These are phyloP conservation scores for Scolecobasidium constrictum DNA, from an alignment of 2,329 filamentous ascomycete species.

Conservation along the genomic window DNA sequence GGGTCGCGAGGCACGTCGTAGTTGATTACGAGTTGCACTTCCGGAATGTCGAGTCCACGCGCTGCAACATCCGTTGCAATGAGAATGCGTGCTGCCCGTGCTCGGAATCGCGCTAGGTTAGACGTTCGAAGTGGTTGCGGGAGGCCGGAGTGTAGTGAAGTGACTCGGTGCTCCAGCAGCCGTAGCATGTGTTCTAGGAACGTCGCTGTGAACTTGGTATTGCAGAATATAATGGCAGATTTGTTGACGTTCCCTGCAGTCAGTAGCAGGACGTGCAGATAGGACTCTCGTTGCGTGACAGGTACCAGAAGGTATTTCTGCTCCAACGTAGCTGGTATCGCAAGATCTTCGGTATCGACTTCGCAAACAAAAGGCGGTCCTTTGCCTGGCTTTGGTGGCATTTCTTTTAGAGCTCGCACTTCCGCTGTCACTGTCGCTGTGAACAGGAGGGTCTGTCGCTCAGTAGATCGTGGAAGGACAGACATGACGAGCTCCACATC, in stretches of 20 bases:
- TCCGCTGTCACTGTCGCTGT: conserved; percentile 92
- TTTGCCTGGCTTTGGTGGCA: conserved; percentile 57
- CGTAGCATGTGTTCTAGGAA: conserved; percentile 81
- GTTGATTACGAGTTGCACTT: conserved; percentile 83
- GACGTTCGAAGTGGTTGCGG: conserved; percentile 74
- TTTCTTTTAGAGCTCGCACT: conserved; percentile 73
- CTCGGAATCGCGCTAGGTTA: conserved; percentile 86
- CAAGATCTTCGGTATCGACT: conserved; percentile 60
- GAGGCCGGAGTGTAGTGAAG: conserved; percentile 78
- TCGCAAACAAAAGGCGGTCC: conserved; percentile 82
- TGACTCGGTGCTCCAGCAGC: conserved; percentile 78
- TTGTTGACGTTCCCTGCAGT: conserved; percentile 67
- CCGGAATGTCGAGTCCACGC: conserved; percentile 88
- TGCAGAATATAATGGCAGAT: conserved; percentile 87
- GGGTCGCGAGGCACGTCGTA: conserved; percentile 94
- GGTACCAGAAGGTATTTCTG: conserved; percentile 84
- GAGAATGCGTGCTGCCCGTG: conserved; percentile 75
- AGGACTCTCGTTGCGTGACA: conserved; percentile 88
- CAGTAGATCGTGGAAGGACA: conserved; percentile 62
- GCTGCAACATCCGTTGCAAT: conserved; percentile 94
- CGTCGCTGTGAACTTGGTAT: conserved; percentile 79
- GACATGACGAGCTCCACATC: conserved; percentile 84
- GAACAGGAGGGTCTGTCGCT: conserved; percentile 90
- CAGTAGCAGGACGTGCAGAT: conserved; percentile 77
- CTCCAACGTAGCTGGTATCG: conserved; percentile 67